These are phyloP conservation scores for Wickerhamiella sergipiensis DNA, from an alignment of 805 yeast species.

Conservation along the genomic window DNA sequence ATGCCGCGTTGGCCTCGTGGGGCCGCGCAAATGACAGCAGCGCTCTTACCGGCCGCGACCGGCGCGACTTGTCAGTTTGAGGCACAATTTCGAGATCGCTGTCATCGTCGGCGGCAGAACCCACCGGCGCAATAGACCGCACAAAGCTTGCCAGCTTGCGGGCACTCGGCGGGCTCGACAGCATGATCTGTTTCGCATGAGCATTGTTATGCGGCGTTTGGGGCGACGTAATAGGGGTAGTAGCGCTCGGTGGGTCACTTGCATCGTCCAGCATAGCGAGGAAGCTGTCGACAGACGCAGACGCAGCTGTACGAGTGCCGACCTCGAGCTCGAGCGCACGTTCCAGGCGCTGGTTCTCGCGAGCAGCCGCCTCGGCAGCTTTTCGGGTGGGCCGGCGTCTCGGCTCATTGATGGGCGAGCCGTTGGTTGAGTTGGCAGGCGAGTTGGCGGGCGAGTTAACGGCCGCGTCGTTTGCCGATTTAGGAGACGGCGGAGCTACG, in stretches of 20 bases:
- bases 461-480: too few species aligned
- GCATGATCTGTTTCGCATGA: neutral
- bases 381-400: neutral
- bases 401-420: neutral
- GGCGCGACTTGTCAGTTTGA: conserved; percentile 8
- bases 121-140: neutral
- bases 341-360: conserved; percentile 9
- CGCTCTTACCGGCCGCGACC: conserved; percentile 10
- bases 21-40: conserved; percentile 9
- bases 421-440: neutral
- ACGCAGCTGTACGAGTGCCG: conserved; percentile 5
- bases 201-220: neutral
- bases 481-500: neutral
- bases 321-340: conserved; percentile 10
- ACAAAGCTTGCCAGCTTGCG: conserved; percentile 11
- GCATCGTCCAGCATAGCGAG: conserved; percentile 7
- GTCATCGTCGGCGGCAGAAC: conserved; percentile 4
- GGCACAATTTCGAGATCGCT: conserved; percentile 17
- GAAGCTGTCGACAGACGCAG: conserved; percentile 8
- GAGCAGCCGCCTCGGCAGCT: conserved; percentile 5
- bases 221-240: conserved; percentile 1
- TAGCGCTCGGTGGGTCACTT: neutral
- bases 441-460: neutral
- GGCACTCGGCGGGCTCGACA: conserved; percentile 14
- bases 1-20: conserved; percentile 1